phyloP scores from a whole-genome alignment of 148 eudicot species.

The Rhododendron simsii region DNA sequence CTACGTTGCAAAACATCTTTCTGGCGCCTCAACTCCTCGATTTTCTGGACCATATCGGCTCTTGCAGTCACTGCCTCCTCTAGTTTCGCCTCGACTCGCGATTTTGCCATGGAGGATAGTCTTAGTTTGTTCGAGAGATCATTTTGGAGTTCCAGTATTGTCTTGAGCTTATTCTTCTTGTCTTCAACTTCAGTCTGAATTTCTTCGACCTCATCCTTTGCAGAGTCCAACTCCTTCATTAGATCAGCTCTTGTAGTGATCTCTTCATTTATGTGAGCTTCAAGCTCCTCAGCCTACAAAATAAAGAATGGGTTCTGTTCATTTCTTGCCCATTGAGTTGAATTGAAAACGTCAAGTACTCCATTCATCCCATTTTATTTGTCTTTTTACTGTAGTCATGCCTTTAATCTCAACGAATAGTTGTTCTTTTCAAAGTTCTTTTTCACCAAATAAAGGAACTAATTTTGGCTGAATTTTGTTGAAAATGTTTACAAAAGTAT shows the following conservation, averaged over 20 bases:
- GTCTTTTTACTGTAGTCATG: not conserved
- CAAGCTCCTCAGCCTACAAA: conserved; percentile 52
- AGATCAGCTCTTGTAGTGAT: conserved; percentile 31
- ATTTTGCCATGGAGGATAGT: conserved; percentile 34
- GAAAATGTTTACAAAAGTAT: not conserved
- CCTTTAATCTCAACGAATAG: not conserved
- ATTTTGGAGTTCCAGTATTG: conserved; percentile 49
- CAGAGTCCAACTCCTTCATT: conserved; percentile 39
- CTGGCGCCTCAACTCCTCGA: conserved; percentile 62
- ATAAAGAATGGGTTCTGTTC: not conserved
- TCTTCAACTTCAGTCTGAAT: conserved; percentile 41
- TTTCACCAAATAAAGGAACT: not conserved
- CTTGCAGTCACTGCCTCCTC: conserved; percentile 36
- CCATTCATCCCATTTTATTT: not conserved
- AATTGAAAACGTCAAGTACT: not conserved
- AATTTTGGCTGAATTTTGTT: not conserved
- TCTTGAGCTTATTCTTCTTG: conserved; percentile 50
- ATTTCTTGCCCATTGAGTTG: not conserved
- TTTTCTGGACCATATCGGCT: conserved; percentile 44
- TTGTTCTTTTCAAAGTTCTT: not conserved
- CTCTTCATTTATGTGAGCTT: conserved; percentile 39
- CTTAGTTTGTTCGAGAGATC: conserved; percentile 63
- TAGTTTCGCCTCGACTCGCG: conserved; percentile 40
- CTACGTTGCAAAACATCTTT: conserved; percentile 60
- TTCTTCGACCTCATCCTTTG: conserved; percentile 52